Evolutionary conservation across 306 rosid genomes (phyloP).

Genomic region (Lathyrus aphaca): DNA sequence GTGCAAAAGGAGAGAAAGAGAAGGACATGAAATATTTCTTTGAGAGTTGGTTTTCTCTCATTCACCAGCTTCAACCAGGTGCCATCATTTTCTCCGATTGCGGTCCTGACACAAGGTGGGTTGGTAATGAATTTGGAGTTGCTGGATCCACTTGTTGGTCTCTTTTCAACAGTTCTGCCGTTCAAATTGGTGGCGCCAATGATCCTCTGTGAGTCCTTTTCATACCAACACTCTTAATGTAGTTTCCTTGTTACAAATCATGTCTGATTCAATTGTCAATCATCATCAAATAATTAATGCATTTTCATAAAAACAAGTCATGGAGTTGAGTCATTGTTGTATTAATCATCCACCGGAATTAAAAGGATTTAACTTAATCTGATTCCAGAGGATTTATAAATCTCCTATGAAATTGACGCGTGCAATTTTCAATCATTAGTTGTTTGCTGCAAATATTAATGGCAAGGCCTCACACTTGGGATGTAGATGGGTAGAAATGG

Average conservation of each 20-base stretch:
- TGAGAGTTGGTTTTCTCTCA: constrained; percentile 69
- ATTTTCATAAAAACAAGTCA: constrained; percentile 15
- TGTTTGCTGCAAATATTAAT: not conserved
- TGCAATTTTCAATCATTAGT: constrained; percentile 14
- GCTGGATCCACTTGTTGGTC: constrained; percentile 91
- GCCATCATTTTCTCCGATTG: constrained; percentile 73
- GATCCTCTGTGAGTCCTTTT: constrained; percentile 61
- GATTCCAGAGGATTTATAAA: not conserved
- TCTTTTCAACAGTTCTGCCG: constrained; percentile 58
- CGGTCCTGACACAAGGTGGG: constrained; percentile 91
- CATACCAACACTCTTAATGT: not conserved
- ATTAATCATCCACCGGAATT: not conserved
- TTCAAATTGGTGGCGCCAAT: constrained; percentile 53
- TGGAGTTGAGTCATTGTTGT: not conserved
- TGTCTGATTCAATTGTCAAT: constrained; percentile 15
- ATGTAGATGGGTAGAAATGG: not conserved
- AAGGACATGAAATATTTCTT: constrained; percentile 78
- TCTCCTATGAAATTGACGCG: constrained; percentile 2
- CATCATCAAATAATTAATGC: constrained; percentile 12
- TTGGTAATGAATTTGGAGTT: constrained; percentile 74
- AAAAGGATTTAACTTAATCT: not conserved
- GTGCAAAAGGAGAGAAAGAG: constrained; percentile 82
- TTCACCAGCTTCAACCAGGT: constrained; percentile 90
- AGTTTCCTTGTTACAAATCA: constrained; percentile 17
- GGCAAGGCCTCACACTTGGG: not conserved